These are phyloP conservation scores for Neopestalotiopsis sp. DNA, from an alignment of 2,329 filamentous ascomycete species.

Conservation along the genomic window DNA sequence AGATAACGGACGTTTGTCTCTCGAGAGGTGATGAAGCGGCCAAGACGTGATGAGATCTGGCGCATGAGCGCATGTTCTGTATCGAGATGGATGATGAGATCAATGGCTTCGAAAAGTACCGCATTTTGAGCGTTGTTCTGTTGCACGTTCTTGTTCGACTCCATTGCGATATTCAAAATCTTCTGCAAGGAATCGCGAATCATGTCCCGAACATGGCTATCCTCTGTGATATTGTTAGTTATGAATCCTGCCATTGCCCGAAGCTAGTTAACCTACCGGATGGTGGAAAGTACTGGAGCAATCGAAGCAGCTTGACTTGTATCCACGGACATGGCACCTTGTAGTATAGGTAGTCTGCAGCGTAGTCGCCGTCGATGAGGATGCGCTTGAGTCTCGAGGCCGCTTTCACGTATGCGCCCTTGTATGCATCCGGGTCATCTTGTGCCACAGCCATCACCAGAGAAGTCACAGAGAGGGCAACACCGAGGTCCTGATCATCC, in stretches of 20 bases:
- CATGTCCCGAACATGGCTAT: conserved; percentile 88
- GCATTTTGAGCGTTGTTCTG: conserved; percentile 99
- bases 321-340: conserved; percentile 99
- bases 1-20: conserved; percentile 98
- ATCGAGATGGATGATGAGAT: conserved; percentile 96
- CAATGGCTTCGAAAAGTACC: conserved; percentile 97
- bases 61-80: conserved; percentile 95
- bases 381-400: conserved; percentile 88
- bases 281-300: conserved; percentile 95
- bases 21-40: conserved; percentile 94
- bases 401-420: conserved; percentile 91
- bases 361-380: conserved; percentile 87
- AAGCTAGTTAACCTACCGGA: conserved; percentile 66
- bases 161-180: conserved; percentile 89
- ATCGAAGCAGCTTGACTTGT: conserved; percentile 88
- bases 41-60: conserved; percentile 88
- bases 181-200: conserved; percentile 90
- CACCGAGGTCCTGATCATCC: conserved; percentile 94
- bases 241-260: conserved; percentile 25
- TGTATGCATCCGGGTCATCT: conserved; percentile 93
- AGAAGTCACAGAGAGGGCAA: conserved; percentile 93
- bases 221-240: conserved; percentile 61
- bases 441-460: conserved; percentile 93
- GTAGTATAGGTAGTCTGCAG: conserved; percentile 95
- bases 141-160: conserved; percentile 96